Conservation (phyloP, 257 asterid genomes). For the Lycium ferocissimum region DNA sequence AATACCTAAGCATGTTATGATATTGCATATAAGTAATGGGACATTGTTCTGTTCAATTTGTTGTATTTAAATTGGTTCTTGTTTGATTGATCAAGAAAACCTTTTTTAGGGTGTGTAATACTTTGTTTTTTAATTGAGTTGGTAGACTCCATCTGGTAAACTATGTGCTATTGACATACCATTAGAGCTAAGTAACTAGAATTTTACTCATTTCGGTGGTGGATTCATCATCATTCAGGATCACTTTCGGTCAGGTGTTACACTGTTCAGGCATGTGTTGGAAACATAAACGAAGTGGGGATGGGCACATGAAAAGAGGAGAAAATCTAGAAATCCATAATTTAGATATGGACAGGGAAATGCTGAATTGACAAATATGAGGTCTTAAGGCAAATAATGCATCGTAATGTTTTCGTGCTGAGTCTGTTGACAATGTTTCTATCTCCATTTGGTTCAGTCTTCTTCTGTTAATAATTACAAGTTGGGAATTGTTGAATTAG, state of each 20-base stretch:
- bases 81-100: not conserved
- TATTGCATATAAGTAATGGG: not conserved
- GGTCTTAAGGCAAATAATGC: not conserved
- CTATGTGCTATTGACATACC: not conserved
- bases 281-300: not conserved
- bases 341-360: not conserved
- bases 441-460: constrained; percentile 1
- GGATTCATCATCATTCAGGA: not conserved
- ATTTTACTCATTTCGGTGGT: not conserved
- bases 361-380: not conserved
- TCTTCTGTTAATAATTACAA: not conserved
- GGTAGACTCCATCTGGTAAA: not conserved
- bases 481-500: not conserved
- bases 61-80: constrained; percentile 4
- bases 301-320: not conserved
- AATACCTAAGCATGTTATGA: not conserved
- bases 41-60: constrained; percentile 1
- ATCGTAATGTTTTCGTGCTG: not conserved
- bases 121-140: not conserved
- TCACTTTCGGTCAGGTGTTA: not conserved
- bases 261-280: not conserved
- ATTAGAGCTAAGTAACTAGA: not conserved
- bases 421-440: not conserved
- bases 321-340: not conserved
- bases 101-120: not conserved